Base-by-base conservation (phyloP, 2,329 filamentous ascomycete genomes). In the Penicillium sp. region DNA sequence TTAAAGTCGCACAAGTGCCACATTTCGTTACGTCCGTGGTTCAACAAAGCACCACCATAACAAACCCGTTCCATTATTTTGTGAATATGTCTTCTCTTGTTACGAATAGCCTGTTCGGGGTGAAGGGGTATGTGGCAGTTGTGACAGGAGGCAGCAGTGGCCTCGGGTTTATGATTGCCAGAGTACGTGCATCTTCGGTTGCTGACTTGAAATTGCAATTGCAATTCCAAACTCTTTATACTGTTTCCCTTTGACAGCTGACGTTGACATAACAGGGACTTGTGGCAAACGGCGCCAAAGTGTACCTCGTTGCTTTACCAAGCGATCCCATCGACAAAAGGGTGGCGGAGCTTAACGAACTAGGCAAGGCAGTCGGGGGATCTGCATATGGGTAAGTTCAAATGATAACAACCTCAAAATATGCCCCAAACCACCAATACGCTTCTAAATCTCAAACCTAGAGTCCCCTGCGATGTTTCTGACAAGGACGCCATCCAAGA, bases 101-200 rank as follows among this genome's bases (percentile, higher is more conserved):
- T 8, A 31, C 48, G 2, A 55, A 67, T 36, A 9, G 11, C 7
- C 55, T 74, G 11, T 73, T 73, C 39, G 61, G 58, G 46, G 72
- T 81, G 43, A 74, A 75, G 58, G 77, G 75, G 21, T 68, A 75
- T 31, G 72, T 79, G 5, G 78, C 78, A 9, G 66, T 79, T 13
- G 74, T 80, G 1, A 80, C 78, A 1, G 77, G 77, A 11, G 71
- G 71, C 9, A 76, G 72, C 45, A 80, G 78, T 62, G 78, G 78
- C 1, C 66, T 81, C 13, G 79, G 79, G 1, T 68, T 77, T 31
- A 81, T 81, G 79, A 80, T 80, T 41, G 69, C 72, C 45, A 76
- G 74, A 60, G 79, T 76, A 63, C 54, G 52, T 29, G 4, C 4
- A 15, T 21, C 19, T 21, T 21, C 19, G 19, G 19, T 9, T 10